These are phyloP conservation scores for Cupressus sempervirens DNA, from an alignment of 75 land plant genomes.

Conservation along the genomic window DNA sequence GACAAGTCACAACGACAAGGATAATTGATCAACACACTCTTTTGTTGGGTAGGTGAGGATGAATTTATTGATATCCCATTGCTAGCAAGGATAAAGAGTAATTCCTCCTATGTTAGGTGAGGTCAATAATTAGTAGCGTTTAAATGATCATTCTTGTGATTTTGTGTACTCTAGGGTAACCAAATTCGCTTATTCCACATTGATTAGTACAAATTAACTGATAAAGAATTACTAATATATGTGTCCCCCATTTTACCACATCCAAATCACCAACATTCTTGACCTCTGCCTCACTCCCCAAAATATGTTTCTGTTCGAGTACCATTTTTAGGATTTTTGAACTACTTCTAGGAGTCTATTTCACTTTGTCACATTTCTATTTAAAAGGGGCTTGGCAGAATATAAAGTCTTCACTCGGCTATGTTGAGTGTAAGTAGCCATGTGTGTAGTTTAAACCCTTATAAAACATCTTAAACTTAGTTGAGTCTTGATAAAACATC, in stretches of 20 bases:
- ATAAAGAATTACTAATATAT: not conserved
- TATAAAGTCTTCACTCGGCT: not conserved
- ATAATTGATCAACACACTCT: not conserved
- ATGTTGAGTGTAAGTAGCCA: not conserved
- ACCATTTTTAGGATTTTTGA: not conserved
- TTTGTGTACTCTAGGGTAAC: not conserved
- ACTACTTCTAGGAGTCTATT: not conserved
- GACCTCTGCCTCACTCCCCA: not conserved
- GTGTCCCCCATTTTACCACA: too few relatives aligned
- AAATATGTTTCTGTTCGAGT: not conserved
- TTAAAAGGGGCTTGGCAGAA: not conserved
- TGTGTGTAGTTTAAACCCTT: too few relatives aligned
- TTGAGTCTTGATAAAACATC: too few relatives aligned
- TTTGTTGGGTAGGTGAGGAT: not conserved
- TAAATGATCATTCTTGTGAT: not conserved
- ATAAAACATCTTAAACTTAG: too few relatives aligned
- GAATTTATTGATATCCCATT: not conserved
- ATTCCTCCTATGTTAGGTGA: not conserved
- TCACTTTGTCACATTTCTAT: not conserved
- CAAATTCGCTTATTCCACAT: not conserved
- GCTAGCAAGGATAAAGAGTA: not conserved
- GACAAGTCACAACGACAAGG: not conserved
- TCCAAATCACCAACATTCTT: too few relatives aligned
- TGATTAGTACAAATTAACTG: not conserved
- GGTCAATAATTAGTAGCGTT: not conserved